These are phyloP conservation scores for Phytophthora uliginosa DNA, from an alignment of 352 stramenopile species.

Conservation along the genomic window DNA sequence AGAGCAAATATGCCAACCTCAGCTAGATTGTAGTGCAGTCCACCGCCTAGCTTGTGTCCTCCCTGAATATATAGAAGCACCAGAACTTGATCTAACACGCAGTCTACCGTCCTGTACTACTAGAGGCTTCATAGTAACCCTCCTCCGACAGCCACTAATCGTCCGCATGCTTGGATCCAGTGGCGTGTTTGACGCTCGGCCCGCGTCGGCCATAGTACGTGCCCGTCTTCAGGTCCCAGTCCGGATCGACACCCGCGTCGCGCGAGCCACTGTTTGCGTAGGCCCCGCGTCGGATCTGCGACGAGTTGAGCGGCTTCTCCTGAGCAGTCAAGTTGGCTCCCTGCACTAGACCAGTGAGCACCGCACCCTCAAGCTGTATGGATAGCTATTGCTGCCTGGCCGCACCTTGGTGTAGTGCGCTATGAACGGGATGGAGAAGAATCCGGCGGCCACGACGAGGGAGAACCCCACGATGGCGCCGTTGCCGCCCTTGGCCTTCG, in stretches of 20 bases:
- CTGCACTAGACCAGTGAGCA: constrained; percentile 29
- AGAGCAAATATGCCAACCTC: constrained; percentile 85
- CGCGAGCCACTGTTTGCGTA: constrained; percentile 87
- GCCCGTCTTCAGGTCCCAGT: constrained; percentile 84
- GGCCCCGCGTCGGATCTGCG: constrained; percentile 80
- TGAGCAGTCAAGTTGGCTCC: constrained; percentile 67
- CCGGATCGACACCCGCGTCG: constrained; percentile 82
- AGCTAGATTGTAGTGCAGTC: constrained; percentile 44
- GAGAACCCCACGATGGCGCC: constrained; percentile 53
- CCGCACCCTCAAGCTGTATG: not conserved
- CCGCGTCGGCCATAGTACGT: constrained; percentile 68
- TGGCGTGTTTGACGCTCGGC: constrained; percentile 31
- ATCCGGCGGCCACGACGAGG: constrained; percentile 57
- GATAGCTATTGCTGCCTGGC: not conserved
- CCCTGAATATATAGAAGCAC: constrained; percentile 37
- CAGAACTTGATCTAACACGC: constrained; percentile 2
- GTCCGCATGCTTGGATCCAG: constrained; percentile 14
- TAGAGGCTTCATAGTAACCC: not conserved
- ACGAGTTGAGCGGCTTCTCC: constrained; percentile 69
- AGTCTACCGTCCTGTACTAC: not conserved
- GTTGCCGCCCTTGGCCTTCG: constrained; percentile 48
- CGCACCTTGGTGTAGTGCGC: constrained; percentile 76
- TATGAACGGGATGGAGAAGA: constrained; percentile 82
- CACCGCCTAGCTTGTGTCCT: constrained; percentile 5
- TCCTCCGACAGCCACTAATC: constrained; percentile 1